Base-by-base conservation (phyloP, 169 alveolate genomes). In the Plasmodium gaboni region DNA sequence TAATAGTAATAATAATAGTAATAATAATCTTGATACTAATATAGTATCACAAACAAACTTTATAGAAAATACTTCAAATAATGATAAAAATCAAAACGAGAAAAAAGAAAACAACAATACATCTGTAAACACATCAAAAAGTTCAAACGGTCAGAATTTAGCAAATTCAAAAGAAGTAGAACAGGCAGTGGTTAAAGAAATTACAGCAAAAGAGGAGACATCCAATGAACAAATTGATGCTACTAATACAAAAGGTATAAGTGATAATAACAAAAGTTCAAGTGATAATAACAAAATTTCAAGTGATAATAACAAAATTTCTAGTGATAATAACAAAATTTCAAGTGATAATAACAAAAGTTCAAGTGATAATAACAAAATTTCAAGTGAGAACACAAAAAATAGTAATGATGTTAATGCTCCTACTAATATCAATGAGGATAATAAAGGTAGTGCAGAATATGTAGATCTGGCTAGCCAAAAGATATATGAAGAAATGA, bases 101-200 rank as follows among this genome's bases (percentile, higher is more conserved):
- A 26, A 74, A 32, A 28, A 68, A 4, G 28, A n/a, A 22, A 22
- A 17, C 8, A 74, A 38, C 26, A 74, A n/a, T 24, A 48, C 32
- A 32, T 19, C 26, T 26, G 59, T 17, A 28, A 48, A 19, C 63
- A 44, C 42, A 17, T 15, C 59, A 15, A 38, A 68, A n/a, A 48
- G 46, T 64, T 64, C 69, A 15, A 6, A 50, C 19, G 17, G 8
- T 8, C 57, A 24, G 5, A 55, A 28, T 7, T 38, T 38, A 10
- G 73, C 0, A n/a, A 10, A 42, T 28, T 48, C 48, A 4, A 74
- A 48, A 51, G 88, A 74, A 19, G 74, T 24, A 22, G 88, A 74
- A 46, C 44, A 74, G 2, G 61, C 88, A 15, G 72, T 74, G 51
- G 88, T 74, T 63, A 74, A 74, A 53, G 88, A 74, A 46, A 74